phyloP scores from a whole-genome alignment of 176 grass and related monocot species.

The Triticum aestivum region DNA sequence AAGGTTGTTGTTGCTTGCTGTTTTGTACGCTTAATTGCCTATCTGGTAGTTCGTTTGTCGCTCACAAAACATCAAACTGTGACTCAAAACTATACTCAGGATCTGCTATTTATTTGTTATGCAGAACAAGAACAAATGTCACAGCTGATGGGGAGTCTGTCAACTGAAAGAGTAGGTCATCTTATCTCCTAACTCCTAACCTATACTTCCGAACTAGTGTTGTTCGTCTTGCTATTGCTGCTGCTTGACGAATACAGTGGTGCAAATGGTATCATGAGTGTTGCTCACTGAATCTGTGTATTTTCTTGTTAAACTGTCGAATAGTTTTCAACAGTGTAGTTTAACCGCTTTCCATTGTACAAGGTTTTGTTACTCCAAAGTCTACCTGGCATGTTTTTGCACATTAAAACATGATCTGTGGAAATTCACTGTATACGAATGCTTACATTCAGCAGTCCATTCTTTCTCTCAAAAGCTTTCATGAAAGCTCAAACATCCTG shows the following conservation, averaged over 20 bases:
- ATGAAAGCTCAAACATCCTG: neutral
- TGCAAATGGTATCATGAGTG: neutral
- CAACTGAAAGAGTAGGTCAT: constrained; percentile 68
- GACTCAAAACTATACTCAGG: constrained; percentile 4
- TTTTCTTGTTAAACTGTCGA: constrained; percentile 2
- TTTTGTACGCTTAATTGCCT: neutral
- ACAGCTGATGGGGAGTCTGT: constrained; percentile 54
- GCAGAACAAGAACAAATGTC: constrained; percentile 62
- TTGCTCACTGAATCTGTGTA: neutral
- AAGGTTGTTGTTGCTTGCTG: constrained; percentile 46
- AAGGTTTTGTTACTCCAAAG: neutral
- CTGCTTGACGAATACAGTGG: neutral
- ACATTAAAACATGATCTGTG: neutral
- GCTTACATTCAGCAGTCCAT: neutral
- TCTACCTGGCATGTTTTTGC: neutral
- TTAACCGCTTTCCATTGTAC: neutral
- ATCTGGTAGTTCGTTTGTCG: neutral
- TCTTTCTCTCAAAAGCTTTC: neutral
- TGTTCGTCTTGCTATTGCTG: neutral
- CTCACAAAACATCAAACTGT: neutral
- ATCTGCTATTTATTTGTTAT: constrained; percentile 29
- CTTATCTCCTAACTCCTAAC: constrained; percentile 7
- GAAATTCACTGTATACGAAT: neutral
- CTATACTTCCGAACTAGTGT: neutral
- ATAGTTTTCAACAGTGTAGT: neutral